Percentiles rank a stretch among this genome's conserved stretches.
phyloP scores from a whole-genome alignment of 495 filamentous ascomycete species.

The Aspergillus bridgeri region DNA sequence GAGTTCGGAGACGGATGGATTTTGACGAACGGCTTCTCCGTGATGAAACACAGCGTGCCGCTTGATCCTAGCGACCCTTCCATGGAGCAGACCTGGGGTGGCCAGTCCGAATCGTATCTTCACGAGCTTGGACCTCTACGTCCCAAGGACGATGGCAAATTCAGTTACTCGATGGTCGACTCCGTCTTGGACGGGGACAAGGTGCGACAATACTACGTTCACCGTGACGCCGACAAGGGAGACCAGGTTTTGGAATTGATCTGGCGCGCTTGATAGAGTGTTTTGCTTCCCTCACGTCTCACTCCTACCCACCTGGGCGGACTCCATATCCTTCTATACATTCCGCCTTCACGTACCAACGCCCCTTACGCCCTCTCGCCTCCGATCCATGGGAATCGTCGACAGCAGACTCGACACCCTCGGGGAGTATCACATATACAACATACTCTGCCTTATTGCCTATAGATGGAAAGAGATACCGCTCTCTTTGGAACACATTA shows the following conservation, averaged over 20 bases:
- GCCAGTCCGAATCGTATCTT: slow-evolving; percentile 37
- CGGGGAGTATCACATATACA: not conserved
- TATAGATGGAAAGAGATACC: slow-evolving; percentile 6
- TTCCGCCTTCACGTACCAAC: not conserved
- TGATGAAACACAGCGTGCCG: slow-evolving; percentile 48
- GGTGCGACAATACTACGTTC: slow-evolving; percentile 42
- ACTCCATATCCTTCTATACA: not conserved
- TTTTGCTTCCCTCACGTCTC: slow-evolving; percentile 1
- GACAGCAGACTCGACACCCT: not conserved
- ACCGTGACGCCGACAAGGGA: slow-evolving; percentile 30
- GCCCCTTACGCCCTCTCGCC: not conserved
- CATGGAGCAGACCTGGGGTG: slow-evolving; percentile 49
- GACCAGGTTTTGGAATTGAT: slow-evolving; percentile 41
- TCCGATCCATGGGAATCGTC: not conserved
- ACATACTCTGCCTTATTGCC: not conserved
- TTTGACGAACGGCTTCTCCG: slow-evolving; percentile 55
- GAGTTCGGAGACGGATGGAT: slow-evolving; percentile 53
- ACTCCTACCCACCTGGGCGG: not conserved
- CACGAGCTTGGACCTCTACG: slow-evolving; percentile 44
- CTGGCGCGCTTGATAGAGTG: slow-evolving; percentile 33
- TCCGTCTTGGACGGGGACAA: slow-evolving; percentile 26
- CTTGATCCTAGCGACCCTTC: slow-evolving; percentile 27
- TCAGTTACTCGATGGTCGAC: slow-evolving; percentile 34
- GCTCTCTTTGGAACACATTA: not conserved
- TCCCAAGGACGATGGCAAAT: slow-evolving; percentile 36